A percentile compares a stretch with the other conserved stretches of the same genome.
Evolutionary conservation across 441 rosid species (phyloP).

Genomic region (Gossypium lobatum): DNA sequence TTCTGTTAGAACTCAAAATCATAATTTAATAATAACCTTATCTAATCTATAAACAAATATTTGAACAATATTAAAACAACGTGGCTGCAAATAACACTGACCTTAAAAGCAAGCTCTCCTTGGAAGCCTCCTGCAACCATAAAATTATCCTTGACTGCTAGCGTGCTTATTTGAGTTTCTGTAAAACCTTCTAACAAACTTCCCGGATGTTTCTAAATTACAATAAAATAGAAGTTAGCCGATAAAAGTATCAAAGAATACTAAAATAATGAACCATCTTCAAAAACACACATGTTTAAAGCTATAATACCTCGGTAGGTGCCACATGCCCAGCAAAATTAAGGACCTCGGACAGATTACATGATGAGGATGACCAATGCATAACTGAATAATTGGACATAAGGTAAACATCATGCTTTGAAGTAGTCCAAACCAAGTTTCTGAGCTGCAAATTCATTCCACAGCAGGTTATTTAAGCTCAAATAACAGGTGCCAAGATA

Average conservation of each 20-base stretch:
- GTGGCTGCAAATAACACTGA: conserved; percentile 9
- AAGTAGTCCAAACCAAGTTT: conserved; percentile 54
- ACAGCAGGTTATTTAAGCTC: not conserved
- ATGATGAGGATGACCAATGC: conserved; percentile 60
- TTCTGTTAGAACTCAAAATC: too few species aligned
- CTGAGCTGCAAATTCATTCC: conserved; percentile 34
- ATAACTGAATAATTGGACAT: conserved; percentile 56
- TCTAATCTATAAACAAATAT: too few species aligned
- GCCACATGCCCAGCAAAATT: conserved; percentile 41
- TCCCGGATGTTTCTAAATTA: conserved; percentile 37
- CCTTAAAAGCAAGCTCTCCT: conserved; percentile 73
- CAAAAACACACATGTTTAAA: not conserved
- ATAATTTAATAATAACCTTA: too few species aligned
- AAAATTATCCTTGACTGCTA: conserved; percentile 50
- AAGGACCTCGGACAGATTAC: conserved; percentile 36
- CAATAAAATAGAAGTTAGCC: not conserved
- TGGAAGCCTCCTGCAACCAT: conserved; percentile 70
- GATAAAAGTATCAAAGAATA: not conserved
- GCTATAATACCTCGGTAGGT: conserved; percentile 35
- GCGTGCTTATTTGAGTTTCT: conserved; percentile 52
- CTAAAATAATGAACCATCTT: not conserved
- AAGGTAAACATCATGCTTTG: conserved; percentile 55
- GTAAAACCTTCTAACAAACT: conserved; percentile 21
- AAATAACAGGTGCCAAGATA: not conserved
- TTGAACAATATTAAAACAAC: not conserved